Percentiles rank a stretch among this genome's conserved stretches.
These are phyloP conservation scores for Picochlorum sp. DNA, from an alignment of 139 green algal species.

Conservation along the genomic window DNA sequence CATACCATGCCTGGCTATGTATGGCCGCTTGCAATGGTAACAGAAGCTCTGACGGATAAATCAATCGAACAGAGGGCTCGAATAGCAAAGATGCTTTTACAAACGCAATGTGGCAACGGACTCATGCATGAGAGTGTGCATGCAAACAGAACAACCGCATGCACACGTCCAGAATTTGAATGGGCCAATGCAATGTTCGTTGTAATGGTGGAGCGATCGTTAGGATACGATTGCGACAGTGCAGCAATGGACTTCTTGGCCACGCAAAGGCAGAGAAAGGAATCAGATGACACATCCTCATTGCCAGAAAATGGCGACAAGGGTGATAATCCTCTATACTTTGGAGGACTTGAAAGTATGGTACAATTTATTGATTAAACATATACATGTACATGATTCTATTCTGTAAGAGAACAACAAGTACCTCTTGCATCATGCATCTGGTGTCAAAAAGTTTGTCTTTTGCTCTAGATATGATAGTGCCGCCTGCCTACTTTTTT, in stretches of 20 bases:
- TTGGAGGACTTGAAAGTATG: no score
- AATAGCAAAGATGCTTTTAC: constrained; percentile 28
- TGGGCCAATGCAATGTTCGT: constrained; percentile 51
- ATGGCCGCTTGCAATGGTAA: constrained; percentile 38
- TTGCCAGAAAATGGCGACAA: no score
- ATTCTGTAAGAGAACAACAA: no score
- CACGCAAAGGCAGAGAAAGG: constrained; percentile 14
- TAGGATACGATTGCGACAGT: constrained; percentile 32
- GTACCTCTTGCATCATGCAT: no score
- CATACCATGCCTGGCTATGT: constrained; percentile 37
- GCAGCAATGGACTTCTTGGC: not conserved
- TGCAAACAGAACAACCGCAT: constrained; percentile 9
- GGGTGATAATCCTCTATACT: no score
- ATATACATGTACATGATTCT: no score
- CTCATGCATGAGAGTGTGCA: constrained; percentile 47
- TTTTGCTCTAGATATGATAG: no score
- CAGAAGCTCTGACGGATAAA: constrained; percentile 8
- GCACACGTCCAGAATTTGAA: constrained; percentile 31
- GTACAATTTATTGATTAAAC: no score
- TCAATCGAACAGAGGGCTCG: constrained; percentile 1
- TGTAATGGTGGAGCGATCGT: constrained; percentile 27
- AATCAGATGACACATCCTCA: no score
- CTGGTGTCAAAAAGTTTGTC: no score
- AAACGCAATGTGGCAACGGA: constrained; percentile 36
- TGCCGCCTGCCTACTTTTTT: no score